Base-by-base conservation (phyloP, 2,329 filamentous ascomycete species). In the Diplodia seriata region DNA sequence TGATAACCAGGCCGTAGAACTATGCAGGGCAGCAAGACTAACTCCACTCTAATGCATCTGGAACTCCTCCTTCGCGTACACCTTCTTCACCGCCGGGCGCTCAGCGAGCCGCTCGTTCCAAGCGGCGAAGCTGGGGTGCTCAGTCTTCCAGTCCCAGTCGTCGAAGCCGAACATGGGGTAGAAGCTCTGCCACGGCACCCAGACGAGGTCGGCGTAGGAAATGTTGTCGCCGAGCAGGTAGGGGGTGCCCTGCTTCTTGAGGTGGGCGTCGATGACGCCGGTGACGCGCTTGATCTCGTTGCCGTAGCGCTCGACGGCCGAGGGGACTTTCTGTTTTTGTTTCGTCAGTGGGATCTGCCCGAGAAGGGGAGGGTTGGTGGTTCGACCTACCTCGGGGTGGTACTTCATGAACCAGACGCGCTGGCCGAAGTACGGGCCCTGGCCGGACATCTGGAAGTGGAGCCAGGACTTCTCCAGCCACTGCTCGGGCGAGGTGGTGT, bases 361-460 rank as follows among this genome's bases (percentile, higher is more conserved):
- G 23, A 26, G 2, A 26, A 26, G 23, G 23, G 23, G 3, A 26
- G 23, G 23, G 23, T 26, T 3, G 23, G 2, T 26, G 23, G 23
- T 26, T 26, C 23, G 23, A 26, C 23, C 23, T 26, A 57, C 80
- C 67, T 85, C 82, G 0, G 73, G 73, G 72, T 84, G 79, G 66
- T 77, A 81, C 5, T 69, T 70, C 8, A 71, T 74, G 70, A 81
- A 81, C 79, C 79, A 81, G 18, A 70, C 67, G 1, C 69, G 71
- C 69, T 78, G 76, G 0, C 76, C 76, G 47, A 73, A 84, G 70
- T 84, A 85, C 0, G 82, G 83, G 1, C 82, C 83, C 70, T 85
- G 83, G 5, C 82, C 82, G 4, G 77, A 76, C 49, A 74, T 73
- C 73, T 84, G 82, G 73, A 78, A 83, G 71, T 77, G 78, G 2